phyloP scores from a whole-genome alignment of 1,284 basidiomycete species.

The Marasmius oreades region DNA sequence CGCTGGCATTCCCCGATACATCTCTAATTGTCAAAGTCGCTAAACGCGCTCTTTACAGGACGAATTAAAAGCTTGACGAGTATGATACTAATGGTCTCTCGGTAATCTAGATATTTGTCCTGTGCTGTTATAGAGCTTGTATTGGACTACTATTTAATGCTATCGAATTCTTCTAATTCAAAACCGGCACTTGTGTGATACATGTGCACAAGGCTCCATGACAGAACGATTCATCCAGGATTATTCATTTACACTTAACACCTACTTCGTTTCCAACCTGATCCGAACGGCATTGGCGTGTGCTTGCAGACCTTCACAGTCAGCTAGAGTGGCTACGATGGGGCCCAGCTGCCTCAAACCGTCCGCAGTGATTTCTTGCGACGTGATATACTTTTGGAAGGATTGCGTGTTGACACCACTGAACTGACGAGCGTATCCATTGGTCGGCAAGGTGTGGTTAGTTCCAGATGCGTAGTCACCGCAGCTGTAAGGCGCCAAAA shows the following conservation, averaged over 20 bases:
- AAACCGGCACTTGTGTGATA: background rate
- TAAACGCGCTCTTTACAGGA: constrained; percentile 87
- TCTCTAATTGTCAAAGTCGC: constrained; percentile 86
- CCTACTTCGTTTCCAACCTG: constrained; percentile 38
- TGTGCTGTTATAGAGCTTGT: constrained; percentile 2
- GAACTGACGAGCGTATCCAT: constrained; percentile 96
- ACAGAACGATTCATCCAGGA: too few relatives aligned
- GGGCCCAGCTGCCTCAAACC: constrained; percentile 85
- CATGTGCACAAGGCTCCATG: background rate
- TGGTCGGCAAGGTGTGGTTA: constrained; percentile 95
- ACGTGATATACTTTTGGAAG: constrained; percentile 99
- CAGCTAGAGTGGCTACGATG: constrained; percentile 86
- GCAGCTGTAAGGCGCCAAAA: constrained; percentile 52
- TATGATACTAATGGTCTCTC: constrained; percentile 8
- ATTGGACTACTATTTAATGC: constrained; percentile 9
- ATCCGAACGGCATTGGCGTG: constrained; percentile 89
- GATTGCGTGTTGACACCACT: constrained; percentile 96
- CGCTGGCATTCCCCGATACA: constrained; percentile 89
- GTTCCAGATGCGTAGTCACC: constrained; percentile 99
- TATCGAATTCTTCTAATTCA: constrained; percentile 2
- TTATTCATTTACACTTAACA: background rate
- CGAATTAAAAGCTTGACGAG: constrained; percentile 49
- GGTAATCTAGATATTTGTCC: constrained; percentile 14
- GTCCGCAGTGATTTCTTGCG: constrained; percentile 82
- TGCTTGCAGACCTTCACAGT: constrained; percentile 92